Percentiles rank a stretch among this genome's conserved stretches.
Conservation (phyloP, 768 basidiomycete genomes). For the Kwoniella sp. region DNA sequence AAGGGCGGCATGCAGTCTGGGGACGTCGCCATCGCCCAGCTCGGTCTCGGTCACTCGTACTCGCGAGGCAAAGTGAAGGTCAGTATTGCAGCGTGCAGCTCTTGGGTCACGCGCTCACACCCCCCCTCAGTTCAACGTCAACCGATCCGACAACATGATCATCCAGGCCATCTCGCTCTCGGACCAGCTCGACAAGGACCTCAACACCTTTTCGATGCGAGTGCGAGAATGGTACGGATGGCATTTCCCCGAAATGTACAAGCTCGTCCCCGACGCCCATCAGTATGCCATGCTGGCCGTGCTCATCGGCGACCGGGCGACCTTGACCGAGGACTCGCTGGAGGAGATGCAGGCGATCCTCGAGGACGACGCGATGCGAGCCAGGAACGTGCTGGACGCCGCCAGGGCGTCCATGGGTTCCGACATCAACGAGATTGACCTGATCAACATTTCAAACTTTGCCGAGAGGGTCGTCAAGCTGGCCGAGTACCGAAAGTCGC, state of each 20-base stretch:
- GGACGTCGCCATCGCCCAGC: conserved; percentile 87
- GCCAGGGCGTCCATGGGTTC: conserved; percentile 92
- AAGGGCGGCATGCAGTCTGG: conserved; percentile 63
- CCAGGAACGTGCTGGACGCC: conserved; percentile 91
- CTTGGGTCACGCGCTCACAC: neutral
- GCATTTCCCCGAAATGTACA: conserved; percentile 95
- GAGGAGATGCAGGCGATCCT: conserved; percentile 71
- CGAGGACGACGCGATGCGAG: conserved; percentile 76
- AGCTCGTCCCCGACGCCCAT: conserved; percentile 82
- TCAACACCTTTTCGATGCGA: conserved; percentile 97
- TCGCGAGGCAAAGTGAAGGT: conserved; percentile 94
- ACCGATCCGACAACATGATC: conserved; percentile 90
- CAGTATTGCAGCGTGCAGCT: conserved; percentile 7
- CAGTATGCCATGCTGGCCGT: conserved; percentile 81
- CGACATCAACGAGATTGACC: conserved; percentile 81
- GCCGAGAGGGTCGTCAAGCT: conserved; percentile 85
- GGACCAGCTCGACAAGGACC: conserved; percentile 98
- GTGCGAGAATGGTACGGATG: conserved; percentile 99
- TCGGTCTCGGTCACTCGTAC: conserved; percentile 95
- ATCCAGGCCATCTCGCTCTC: conserved; percentile 97
- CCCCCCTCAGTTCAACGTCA: conserved; percentile 47
- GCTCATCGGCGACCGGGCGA: conserved; percentile 85
- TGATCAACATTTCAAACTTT: conserved; percentile 91
- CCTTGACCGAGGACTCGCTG: conserved; percentile 63
- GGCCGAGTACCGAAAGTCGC: conserved; percentile 85